Percentiles rank a stretch among this genome's conserved stretches.
These are phyloP conservation scores for Pseudisothecium myosuroides DNA, from an alignment of 225 moss, liverwort and hornwort genomes.

Conservation along the genomic window DNA sequence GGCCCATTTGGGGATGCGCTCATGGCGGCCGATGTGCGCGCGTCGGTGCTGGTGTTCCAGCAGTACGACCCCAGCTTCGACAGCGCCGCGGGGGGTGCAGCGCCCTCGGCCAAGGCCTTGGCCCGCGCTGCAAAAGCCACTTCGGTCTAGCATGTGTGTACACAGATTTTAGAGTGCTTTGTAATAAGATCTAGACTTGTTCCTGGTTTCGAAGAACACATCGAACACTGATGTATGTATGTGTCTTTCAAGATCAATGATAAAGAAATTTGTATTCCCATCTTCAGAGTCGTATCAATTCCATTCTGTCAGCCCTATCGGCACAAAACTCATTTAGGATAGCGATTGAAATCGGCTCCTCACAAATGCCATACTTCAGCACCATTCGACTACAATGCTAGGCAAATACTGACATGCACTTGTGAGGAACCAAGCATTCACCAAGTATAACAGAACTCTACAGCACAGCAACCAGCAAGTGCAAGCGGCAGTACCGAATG, in stretches of 20 bases:
- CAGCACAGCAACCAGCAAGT: background rate
- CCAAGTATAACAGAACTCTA: background rate
- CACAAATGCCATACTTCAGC: background rate
- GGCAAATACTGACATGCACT: background rate
- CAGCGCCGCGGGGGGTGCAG: background rate
- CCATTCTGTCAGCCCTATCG: no score
- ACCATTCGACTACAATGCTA: background rate
- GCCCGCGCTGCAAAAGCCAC: background rate
- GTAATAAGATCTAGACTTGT: background rate
- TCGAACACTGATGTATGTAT: background rate
- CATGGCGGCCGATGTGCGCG: conserved; percentile 22
- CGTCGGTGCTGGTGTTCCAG: conserved; percentile 75
- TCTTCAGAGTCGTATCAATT: background rate
- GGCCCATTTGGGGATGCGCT: conserved; percentile 73
- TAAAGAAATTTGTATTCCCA: no score
- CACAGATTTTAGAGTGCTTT: background rate
- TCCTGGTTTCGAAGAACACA: background rate
- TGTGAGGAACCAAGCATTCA: background rate
- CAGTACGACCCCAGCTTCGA: conserved; percentile 37
- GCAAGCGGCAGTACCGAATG: background rate
- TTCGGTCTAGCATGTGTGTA: background rate
- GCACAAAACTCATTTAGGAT: background rate
- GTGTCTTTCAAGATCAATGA: background rate
- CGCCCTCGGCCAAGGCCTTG: background rate
- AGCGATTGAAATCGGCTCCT: background rate